Base-by-base conservation (phyloP, 352 stramenopile genomes). In the Hyaloperonospora arabidopsidis region DNA sequence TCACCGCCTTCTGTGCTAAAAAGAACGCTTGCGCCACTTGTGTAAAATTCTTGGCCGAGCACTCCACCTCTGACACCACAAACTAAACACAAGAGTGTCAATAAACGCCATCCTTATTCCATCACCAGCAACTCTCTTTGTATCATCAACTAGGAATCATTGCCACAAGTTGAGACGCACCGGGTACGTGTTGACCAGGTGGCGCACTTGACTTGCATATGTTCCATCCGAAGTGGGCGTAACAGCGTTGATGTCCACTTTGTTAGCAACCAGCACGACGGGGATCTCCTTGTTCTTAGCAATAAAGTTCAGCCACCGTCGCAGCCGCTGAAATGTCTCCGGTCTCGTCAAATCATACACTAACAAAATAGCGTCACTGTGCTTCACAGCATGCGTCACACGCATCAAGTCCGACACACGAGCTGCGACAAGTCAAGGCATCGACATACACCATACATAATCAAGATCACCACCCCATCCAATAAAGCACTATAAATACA, bases 11-110 rank as follows among this genome's bases (percentile, higher is more conserved):
- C 49, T 95, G 84, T 2, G 86, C 86, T 34, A 90, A 72, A 66
- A 89, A 89, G 57, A 95, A 95, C 6, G 87, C 84, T 53, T 91
- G 83, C 2, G 82, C 80, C 19, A 95, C 84, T 50, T 95, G 82
- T 1, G 85, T 84, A 63, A 94, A 90, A 61, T 90, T 89, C 51
- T 89, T 87, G 10, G 86, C 79, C 34, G 86, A 95, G 70, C 86
- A 95, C 59, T 91, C 81, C 44, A 89, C 73, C 19, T 77, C 81
- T 15, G 72, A 84, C 21, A 94, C 82, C 11, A 92, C 77, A 67
- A 92, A 93, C 76, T 90, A 45, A 14, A 41, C 18, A 18, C 44
- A 15, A 46, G 14, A 25, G 28, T 7, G 25, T 29, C 25, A 29
- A 7, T 29, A 29, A 8, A 3, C 7, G 3, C 25, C 25, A 29